Evolutionary conservation across 139 green algal species (phyloP), one percentile per base, ranked within the genome.

Genomic region (Chlorokybus atmophyticus): DNA sequence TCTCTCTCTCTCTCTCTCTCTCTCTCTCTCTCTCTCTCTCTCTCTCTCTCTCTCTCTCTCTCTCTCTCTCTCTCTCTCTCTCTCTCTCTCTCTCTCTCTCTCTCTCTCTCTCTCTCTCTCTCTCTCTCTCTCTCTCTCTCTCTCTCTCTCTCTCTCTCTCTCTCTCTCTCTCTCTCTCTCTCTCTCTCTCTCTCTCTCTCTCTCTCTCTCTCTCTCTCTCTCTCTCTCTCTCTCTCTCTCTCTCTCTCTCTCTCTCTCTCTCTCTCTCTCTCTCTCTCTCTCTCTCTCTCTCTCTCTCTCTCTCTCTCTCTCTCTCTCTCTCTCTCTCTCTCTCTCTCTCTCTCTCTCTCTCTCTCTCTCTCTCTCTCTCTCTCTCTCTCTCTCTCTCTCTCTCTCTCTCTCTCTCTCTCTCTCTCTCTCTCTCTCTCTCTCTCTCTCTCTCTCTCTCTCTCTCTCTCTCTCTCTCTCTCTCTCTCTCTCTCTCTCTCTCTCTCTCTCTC

Each of bases 41-140:
- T n/a, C n/a, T n/a, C n/a, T n/a, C n/a, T n/a, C n/a, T n/a, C n/a
- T n/a, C n/a, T n/a, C n/a, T n/a, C n/a, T n/a, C n/a, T n/a, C n/a
- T n/a, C n/a, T n/a, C n/a, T n/a, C n/a, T n/a, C n/a, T n/a, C n/a
- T n/a, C n/a, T n/a, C n/a, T n/a, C n/a, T n/a, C n/a, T n/a, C n/a
- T n/a, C n/a, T n/a, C n/a, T n/a, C n/a, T n/a, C n/a, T n/a, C n/a
- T n/a, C n/a, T n/a, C n/a, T n/a, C n/a, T n/a, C n/a, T n/a, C n/a
- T n/a, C n/a, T n/a, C n/a, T n/a, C n/a, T n/a, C n/a, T n/a, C 10
- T 44, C 35, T 44, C 35, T 44, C 35, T 44, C 35, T 44, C 35
- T 44, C 35, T 44, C 35, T 44, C 35, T 44, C 35, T 44, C 35
- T 44, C 35, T 44, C 35, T 44, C 35, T 44, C 35, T 44, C 35